Percentiles rank a stretch among this genome's conserved stretches.
Conservation (phyloP, 495 filamentous ascomycete species). For the Oidiodendron maius region DNA sequence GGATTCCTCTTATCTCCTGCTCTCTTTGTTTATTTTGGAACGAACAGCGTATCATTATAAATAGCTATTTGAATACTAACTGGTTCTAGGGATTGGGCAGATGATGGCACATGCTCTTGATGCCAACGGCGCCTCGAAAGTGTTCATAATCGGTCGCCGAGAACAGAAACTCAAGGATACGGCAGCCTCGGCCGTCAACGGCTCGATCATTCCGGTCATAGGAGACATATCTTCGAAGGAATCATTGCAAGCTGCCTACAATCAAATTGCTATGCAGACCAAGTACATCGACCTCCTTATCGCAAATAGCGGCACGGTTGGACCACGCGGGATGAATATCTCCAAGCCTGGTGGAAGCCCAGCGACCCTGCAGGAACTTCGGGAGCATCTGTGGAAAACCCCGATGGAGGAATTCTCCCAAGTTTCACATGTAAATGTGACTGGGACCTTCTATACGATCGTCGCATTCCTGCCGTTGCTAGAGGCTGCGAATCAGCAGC, state of each 20-base stretch:
- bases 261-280: conserved; percentile 42
- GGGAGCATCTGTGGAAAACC: conserved; percentile 44
- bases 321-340: conserved; percentile 29
- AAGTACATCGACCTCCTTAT: conserved; percentile 58
- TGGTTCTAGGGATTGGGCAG: conserved; percentile 47
- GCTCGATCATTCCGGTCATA: conserved; percentile 47
- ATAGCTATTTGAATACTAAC: background rate
- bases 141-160: conserved; percentile 63
- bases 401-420: conserved; percentile 51
- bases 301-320: conserved; percentile 58
- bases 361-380: conserved; percentile 41
- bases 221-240: conserved; percentile 62
- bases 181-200: conserved; percentile 19
- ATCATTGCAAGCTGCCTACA: conserved; percentile 44
- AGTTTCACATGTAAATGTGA: conserved; percentile 55
- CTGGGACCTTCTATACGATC: conserved; percentile 55
- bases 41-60: too few species aligned
- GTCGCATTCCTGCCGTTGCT: conserved; percentile 60
- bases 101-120: conserved; percentile 60
- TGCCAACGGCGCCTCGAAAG: conserved; percentile 53
- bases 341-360: conserved; percentile 30
- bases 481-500: conserved; percentile 55
- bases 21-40: too few species aligned
- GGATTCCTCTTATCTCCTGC: too few species aligned
- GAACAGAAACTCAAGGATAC: conserved; percentile 40